These are phyloP conservation scores for Candida alai DNA, from an alignment of 805 yeast genomes.

Conservation along the genomic window DNA sequence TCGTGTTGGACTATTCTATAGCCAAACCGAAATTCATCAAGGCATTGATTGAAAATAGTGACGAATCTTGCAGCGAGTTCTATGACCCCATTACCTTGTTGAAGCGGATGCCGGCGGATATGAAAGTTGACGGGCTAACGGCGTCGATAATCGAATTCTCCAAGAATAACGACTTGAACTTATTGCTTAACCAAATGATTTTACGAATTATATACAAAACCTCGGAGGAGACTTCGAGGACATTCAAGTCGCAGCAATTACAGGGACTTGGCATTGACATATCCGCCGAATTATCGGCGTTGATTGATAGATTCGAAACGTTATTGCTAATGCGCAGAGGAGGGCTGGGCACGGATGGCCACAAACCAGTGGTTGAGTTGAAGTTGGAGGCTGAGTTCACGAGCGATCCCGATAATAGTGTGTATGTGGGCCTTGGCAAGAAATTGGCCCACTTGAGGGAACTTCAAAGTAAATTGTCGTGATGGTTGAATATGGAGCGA, in stretches of 20 bases:
- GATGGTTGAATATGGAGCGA: too few relatives aligned
- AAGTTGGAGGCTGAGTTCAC: conserved; percentile 4
- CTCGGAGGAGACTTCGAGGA: conserved; percentile 24
- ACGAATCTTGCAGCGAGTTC: conserved; percentile 42
- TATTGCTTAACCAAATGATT: conserved; percentile 53
- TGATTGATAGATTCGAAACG: conserved; percentile 26
- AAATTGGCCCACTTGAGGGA: conserved; percentile 17
- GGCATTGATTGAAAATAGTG: conserved; percentile 66
- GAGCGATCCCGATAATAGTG: neutral
- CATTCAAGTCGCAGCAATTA: conserved; percentile 18
- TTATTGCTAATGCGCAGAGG: conserved; percentile 14
- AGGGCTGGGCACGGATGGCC: neutral
- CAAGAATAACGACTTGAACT: conserved; percentile 53
- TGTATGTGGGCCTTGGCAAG: conserved; percentile 12
- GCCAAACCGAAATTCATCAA: conserved; percentile 72
- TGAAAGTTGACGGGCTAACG: conserved; percentile 63
- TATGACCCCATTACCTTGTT: conserved; percentile 68
- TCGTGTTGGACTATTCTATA: conserved; percentile 66
- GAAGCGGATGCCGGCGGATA: conserved; percentile 55
- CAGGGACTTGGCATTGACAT: conserved; percentile 25
- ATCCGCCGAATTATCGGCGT: conserved; percentile 14
- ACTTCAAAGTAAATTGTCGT: conserved; percentile 3
- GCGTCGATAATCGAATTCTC: conserved; percentile 58
- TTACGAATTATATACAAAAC: conserved; percentile 31
- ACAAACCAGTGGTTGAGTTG: conserved; percentile 1